phyloP scores from a whole-genome alignment of 352 stramenopile species.

The Elongisporangium undulatum region DNA sequence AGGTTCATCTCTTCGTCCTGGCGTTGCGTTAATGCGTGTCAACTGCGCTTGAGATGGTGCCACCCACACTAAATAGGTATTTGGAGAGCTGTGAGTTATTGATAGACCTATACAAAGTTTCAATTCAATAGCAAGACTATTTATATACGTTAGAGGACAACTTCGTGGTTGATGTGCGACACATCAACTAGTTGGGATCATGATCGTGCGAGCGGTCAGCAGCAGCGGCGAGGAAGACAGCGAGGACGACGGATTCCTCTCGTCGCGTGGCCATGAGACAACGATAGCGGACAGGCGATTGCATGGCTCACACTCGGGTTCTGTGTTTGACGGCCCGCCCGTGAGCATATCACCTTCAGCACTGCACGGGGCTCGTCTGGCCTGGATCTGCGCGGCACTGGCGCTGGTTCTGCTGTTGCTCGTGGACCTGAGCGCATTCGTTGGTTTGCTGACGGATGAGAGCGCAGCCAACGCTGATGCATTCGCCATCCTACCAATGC shows the following conservation, averaged over 20 bases:
- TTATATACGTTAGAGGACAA: background rate
- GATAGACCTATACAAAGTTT: background rate
- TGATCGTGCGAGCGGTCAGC: constrained; percentile 76
- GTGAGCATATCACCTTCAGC: background rate
- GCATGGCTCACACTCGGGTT: constrained; percentile 8
- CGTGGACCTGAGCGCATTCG: constrained; percentile 47
- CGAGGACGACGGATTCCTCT: background rate
- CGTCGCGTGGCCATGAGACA: constrained; percentile 4
- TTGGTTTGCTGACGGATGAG: constrained; percentile 14
- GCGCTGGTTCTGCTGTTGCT: constrained; percentile 48
- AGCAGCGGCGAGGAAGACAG: constrained; percentile 40
- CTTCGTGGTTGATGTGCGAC: background rate
- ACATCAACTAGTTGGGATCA: constrained; percentile 10
- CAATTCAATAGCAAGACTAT: background rate
- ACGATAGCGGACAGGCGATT: background rate
- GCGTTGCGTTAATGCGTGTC: background rate
- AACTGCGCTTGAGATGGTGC: background rate
- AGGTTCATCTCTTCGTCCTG: background rate
- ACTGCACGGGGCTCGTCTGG: constrained; percentile 16
- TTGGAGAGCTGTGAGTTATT: background rate
- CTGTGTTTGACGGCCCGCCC: constrained; percentile 11
- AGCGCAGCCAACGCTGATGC: constrained; percentile 12
- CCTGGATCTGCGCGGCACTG: constrained; percentile 41
- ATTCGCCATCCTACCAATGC: constrained; percentile 32
- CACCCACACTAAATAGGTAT: background rate